Evolutionary conservation across 306 rosid genomes (phyloP), one percentile per base, ranked within the genome.

Genomic region (Hylodesmum podocarpum): DNA sequence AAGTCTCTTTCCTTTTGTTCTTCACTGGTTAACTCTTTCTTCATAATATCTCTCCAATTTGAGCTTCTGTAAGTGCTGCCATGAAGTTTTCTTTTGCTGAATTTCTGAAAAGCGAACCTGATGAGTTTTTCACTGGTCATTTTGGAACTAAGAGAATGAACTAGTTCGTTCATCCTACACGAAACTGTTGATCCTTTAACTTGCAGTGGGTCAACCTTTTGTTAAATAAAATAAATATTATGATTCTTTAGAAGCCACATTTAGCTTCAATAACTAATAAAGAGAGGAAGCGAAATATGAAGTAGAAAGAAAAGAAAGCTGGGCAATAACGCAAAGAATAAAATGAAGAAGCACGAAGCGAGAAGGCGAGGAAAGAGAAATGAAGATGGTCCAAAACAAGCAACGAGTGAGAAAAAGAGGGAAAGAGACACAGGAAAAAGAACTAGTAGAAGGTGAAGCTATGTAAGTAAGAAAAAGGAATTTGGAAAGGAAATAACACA

Each of bases 1-100:
- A 1, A 1, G 2, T 46, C 29, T 31, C 18, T 62, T 49, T 24
- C 43, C 59, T 49, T 0, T n/a, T 14, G 16, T 5, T 0, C n/a
- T 21, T 6, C 57, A 49, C 15, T 34, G 25, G 68, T 5, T 40
- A 76, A 49, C 67, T 81, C 85, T 75, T 61, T 61, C 73, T 62
- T 66, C 10, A 75, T 11, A 18, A 49, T 8, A 15, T 19, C 27
- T n/a, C 68, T 81, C 68, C 81, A 81, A 49, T 11, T 69, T 49
- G 81, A 76, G 51, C 39, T 70, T 70, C 24, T 33, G 12, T 57
- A 13, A 18, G 37, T 14, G 7, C 13, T 51, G 6, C 11, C 4
- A 8, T 76, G 57, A 24, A 77, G 0, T 40, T 18, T 77, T 54
- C 59, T 66, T 66, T 15, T 67, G 47, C 10, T 37, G 10, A 77